Base-by-base conservation (phyloP, 352 stramenopile genomes). In the Pythium chondricola region DNA sequence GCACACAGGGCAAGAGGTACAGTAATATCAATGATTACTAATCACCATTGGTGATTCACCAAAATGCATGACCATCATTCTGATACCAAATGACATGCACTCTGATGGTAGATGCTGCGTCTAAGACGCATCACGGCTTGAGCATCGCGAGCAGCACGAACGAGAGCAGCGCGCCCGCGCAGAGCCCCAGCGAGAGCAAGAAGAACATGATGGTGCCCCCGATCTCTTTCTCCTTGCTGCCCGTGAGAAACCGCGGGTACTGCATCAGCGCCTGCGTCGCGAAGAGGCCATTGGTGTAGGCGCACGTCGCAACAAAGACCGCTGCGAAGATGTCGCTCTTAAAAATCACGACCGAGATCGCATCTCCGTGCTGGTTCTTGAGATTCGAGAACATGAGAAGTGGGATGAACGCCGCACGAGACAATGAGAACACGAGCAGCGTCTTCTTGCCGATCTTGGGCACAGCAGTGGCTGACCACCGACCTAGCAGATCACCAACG, bases 141-240 rank as follows among this genome's bases (percentile, higher is more conserved):
- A 90, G 63, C 74, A 90, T 85, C 26, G 81, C 75, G 22, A 72
- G 62, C 8, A 89, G 54, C 27, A 83, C 67, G 42, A 93, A 93
- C 18, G 76, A 87, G 55, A 87, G 77, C 55, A 93, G 63, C 35
- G 78, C 84, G 33, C 82, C 82, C 7, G 61, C 65, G 3, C 69
- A 87, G 45, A 91, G 68, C 11, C 82, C 82, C 7, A 87, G 53
- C 4, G 76, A 88, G 16, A 93, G 59, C 41, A 86, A 67, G 41
- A 91, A 88, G 59, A 90, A 89, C 74, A 93, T 88, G 59, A 89
- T 59, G 24, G 72, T 86, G 31, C 82, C 75, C 31, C 75, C 72
- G 17, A 88, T 38, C 43, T 88, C 76, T 42, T 91, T 91, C 38
- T 85, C 82, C 27, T 61, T 61, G 50, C 69, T 82, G 26, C 61